A percentile compares a stretch with the other conserved stretches of the same genome.
These are phyloP conservation scores for Hondaea fermentalgiana DNA, from an alignment of 108 stramenopile species.

Conservation along the genomic window DNA sequence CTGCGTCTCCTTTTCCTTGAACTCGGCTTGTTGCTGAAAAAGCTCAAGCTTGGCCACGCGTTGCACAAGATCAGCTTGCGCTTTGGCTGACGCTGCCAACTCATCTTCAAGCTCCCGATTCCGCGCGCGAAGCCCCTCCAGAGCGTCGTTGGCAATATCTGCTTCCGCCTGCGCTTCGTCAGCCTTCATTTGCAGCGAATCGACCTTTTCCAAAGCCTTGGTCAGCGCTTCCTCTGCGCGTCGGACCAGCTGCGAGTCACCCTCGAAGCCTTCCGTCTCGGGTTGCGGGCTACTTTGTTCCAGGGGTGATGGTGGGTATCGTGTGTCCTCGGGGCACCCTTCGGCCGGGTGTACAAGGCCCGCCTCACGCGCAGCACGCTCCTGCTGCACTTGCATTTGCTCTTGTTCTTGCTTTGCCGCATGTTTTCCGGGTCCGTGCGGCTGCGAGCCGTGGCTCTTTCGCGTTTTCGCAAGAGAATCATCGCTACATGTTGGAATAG, in stretches of 20 bases:
- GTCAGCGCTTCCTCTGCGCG: conserved; percentile 11
- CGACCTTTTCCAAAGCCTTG: not conserved
- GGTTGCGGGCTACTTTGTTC: not conserved
- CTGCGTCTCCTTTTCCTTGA: not conserved
- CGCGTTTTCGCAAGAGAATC: too few relatives aligned
- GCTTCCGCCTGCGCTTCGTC: not conserved
- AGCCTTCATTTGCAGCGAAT: not conserved
- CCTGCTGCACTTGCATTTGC: not conserved
- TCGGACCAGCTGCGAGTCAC: not conserved
- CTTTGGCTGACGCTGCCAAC: not conserved
- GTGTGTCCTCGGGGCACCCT: not conserved
- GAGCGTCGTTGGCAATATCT: not conserved
- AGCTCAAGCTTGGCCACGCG: not conserved
- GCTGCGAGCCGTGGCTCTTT: too few relatives aligned
- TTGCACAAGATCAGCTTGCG: not conserved
- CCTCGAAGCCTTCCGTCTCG: not conserved
- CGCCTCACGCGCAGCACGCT: not conserved
- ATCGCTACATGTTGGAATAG: too few relatives aligned
- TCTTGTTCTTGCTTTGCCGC: too few relatives aligned
- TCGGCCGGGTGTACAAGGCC: not conserved
- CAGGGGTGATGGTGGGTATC: not conserved
- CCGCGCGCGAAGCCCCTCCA: not conserved
- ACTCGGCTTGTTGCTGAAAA: not conserved
- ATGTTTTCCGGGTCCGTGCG: too few relatives aligned
- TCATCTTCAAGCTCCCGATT: not conserved